A percentile compares a stretch with the other conserved stretches of the same genome.
These are phyloP conservation scores for Boletus pseudopeckii DNA, from an alignment of 768 basidiomycete species.

Conservation along the genomic window DNA sequence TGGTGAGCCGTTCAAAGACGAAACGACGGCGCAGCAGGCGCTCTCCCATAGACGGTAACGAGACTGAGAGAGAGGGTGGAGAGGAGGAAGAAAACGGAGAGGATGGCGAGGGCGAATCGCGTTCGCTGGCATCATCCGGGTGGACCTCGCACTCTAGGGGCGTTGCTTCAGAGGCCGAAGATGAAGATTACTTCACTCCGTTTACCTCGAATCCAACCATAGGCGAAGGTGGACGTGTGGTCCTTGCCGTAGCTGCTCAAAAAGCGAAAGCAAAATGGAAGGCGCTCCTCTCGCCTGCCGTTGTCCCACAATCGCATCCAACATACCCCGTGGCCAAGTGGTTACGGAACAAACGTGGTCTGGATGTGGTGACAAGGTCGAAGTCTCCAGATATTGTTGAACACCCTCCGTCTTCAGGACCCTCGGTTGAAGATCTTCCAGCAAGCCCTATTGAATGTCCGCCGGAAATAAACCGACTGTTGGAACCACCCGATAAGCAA, in stretches of 20 bases:
- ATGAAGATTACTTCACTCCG: slow-evolving; percentile 39
- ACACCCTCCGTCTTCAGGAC: slow-evolving; percentile 22
- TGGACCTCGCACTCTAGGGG: slow-evolving; percentile 44
- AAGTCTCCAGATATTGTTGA: slow-evolving; percentile 26
- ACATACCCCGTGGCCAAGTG: slow-evolving; percentile 27
- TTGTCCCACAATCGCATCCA: slow-evolving; percentile 30
- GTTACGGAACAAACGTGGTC: slow-evolving; percentile 27
- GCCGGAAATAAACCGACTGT: slow-evolving; percentile 5
- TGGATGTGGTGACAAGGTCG: slow-evolving; percentile 8
- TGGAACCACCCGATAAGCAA: slow-evolving; percentile 22
- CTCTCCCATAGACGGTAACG: slow-evolving; percentile 37
- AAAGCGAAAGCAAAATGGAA: slow-evolving; percentile 59
- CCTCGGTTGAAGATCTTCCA: slow-evolving; percentile 26
- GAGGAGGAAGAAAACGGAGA: slow-evolving; percentile 38
- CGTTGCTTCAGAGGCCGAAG: slow-evolving; percentile 34
- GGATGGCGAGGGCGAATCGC: slow-evolving; percentile 44
- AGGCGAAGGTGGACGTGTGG: slow-evolving; percentile 36
- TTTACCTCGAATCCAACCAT: slow-evolving; percentile 22
- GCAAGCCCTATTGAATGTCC: slow-evolving; percentile 18
- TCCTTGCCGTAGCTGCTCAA: slow-evolving; percentile 41
- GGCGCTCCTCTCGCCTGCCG: slow-evolving; percentile 39
- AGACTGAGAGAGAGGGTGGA: slow-evolving; percentile 37
- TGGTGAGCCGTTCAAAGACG: slow-evolving; percentile 52
- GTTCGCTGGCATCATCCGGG: slow-evolving; percentile 52
- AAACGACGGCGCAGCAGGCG: slow-evolving; percentile 37